A percentile compares a stretch with the other conserved stretches of the same genome.
Conservation (phyloP, 2,329 filamentous ascomycete species). For the Aspergillus vadensis region DNA sequence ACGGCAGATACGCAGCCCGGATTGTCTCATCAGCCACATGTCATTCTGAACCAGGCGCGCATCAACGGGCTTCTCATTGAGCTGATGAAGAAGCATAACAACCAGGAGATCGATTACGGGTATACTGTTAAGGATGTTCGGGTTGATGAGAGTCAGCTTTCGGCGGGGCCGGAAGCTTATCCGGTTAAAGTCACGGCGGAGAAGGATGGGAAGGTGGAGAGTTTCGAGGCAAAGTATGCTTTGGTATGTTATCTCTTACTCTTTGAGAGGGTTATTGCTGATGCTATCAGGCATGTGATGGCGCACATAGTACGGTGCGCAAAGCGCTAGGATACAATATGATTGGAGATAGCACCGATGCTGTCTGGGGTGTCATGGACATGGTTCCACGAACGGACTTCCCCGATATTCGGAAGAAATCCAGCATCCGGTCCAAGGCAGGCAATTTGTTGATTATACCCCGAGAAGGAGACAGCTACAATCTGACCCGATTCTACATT, state of each 20-base stretch:
- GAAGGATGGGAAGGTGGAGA: constrained; percentile 44
- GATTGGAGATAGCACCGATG: constrained; percentile 60
- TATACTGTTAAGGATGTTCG: constrained; percentile 53
- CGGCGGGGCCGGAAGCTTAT: constrained; percentile 42
- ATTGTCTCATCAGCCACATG: constrained; percentile 57
- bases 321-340: constrained; percentile 52
- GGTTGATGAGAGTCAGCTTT: constrained; percentile 53
- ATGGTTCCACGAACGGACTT: constrained; percentile 53
- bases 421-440: constrained; percentile 48
- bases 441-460: constrained; percentile 56
- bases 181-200: constrained; percentile 49
- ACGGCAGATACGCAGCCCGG: constrained; percentile 58
- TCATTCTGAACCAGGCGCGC: constrained; percentile 60
- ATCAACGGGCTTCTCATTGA: constrained; percentile 58
- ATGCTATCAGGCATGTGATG: constrained; percentile 48
- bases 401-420: constrained; percentile 55
- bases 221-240: constrained; percentile 54
- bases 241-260: constrained; percentile 44
- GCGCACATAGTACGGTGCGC: constrained; percentile 47
- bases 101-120: constrained; percentile 57
- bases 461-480: constrained; percentile 56
- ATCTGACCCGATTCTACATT: constrained; percentile 64
- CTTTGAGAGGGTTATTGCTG: background rate
- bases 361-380: constrained; percentile 61
- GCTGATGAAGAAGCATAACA: constrained; percentile 48